Conservation (phyloP, 1,139 yeast genomes). For the Lodderomyces elongisporus region DNA sequence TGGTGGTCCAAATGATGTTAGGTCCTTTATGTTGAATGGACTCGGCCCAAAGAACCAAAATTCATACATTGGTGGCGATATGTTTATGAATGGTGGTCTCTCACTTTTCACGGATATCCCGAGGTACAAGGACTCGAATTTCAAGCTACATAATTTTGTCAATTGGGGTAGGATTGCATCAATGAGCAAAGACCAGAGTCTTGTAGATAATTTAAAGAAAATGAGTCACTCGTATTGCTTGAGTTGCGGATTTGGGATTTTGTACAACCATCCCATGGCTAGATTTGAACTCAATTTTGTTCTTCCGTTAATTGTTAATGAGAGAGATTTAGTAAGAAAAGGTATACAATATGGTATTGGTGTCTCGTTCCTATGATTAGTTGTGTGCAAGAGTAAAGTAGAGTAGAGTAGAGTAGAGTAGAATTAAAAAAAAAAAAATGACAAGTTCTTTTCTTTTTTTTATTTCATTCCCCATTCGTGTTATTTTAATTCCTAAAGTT, state of each 20-base stretch:
- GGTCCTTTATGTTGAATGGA: slow-evolving; percentile 74
- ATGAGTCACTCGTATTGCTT: slow-evolving; percentile 38
- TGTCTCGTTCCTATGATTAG: slow-evolving; percentile 60
- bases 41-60: slow-evolving; percentile 75
- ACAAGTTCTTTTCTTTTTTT: too few species aligned
- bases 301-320: slow-evolving; percentile 64
- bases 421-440: background rate
- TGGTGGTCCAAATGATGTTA: slow-evolving; percentile 79
- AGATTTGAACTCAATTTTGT: slow-evolving; percentile 86
- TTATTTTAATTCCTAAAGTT: too few species aligned
- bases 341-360: slow-evolving; percentile 96
- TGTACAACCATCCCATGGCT: slow-evolving; percentile 84
- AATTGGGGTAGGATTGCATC: slow-evolving; percentile 70
- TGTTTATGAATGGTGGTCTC: slow-evolving; percentile 64
- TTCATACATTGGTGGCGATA: slow-evolving; percentile 73
- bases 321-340: slow-evolving; percentile 65
- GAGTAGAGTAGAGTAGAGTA: background rate
- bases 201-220: slow-evolving; percentile 18
- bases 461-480: too few species aligned
- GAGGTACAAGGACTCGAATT: slow-evolving; percentile 49
- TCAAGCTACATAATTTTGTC: slow-evolving; percentile 64
- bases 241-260: slow-evolving; percentile 69
- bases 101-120: slow-evolving; percentile 69
- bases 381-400: background rate
- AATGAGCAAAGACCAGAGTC: slow-evolving; percentile 22